Evolutionary conservation across 306 rosid genomes (phyloP).

Genomic region (Corylus heterophylla): DNA sequence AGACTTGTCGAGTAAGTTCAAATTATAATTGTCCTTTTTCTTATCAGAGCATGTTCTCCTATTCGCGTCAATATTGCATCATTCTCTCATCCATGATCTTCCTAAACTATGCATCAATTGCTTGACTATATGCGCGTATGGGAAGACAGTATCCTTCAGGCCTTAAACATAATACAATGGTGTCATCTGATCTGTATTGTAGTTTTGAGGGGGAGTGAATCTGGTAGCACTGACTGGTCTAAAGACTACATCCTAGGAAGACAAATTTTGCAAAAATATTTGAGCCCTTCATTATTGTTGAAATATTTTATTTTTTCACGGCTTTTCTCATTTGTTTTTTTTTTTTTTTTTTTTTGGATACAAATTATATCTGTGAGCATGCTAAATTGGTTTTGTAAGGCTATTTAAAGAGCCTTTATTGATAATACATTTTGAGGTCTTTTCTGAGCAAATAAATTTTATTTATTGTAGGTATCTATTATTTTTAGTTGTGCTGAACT

Average conservation of each 20-base stretch:
- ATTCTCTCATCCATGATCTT: not conserved
- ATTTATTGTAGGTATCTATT: not conserved
- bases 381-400: not conserved
- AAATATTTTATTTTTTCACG: not conserved
- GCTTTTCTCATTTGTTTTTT: too few species aligned
- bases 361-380: not conserved
- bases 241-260: conserved; percentile 1
- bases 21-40: not conserved
- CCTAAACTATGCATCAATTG: not conserved
- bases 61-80: not conserved
- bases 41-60: not conserved
- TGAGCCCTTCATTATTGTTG: not conserved
- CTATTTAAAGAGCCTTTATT: not conserved
- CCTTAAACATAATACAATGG: not conserved
- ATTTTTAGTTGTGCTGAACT: not conserved
- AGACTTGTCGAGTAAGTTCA: conserved; percentile 68
- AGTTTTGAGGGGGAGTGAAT: not conserved
- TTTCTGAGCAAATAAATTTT: not conserved
- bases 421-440: not conserved
- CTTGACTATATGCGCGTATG: not conserved
- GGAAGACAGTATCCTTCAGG: not conserved
- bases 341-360: not conserved
- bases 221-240: not conserved
- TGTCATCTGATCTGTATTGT: not conserved
- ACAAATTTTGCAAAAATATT: not conserved